Evolutionary conservation across 2,329 filamentous ascomycete genomes (phyloP).

Genomic region (Ophiosphaerella herpotricha): DNA sequence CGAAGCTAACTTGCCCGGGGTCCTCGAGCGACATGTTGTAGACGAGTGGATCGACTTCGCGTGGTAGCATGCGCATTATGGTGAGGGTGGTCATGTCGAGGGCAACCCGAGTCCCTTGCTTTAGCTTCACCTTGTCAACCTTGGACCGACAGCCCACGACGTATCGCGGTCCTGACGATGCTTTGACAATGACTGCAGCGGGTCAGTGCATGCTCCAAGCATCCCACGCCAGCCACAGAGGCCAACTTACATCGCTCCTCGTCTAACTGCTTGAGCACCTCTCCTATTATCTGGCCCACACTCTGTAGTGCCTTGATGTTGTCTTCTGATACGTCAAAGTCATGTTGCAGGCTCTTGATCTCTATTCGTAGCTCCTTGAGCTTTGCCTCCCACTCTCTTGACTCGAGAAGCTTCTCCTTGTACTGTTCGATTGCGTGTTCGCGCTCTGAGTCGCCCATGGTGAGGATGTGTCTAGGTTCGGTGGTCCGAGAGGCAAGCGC

Average conservation of each 20-base stretch:
- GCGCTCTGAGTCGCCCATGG: conserved; percentile 53
- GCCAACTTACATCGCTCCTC: conserved; percentile 87
- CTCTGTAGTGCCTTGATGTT: conserved; percentile 99
- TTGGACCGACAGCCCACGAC: conserved; percentile 98
- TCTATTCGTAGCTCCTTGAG: conserved; percentile 91
- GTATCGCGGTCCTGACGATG: conserved; percentile 94
- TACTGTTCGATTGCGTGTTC: conserved; percentile 58
- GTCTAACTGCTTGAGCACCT: conserved; percentile 97
- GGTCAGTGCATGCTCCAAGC: conserved; percentile 12
- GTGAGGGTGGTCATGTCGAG: conserved; percentile 99
- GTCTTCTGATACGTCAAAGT: conserved; percentile 96
- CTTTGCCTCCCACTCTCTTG: conserved; percentile 98
- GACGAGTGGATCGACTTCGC: conserved; percentile 96
- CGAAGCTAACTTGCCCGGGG: conserved; percentile 96
- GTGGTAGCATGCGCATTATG: conserved; percentile 99
- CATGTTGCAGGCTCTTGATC: conserved; percentile 92
- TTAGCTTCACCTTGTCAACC: conserved; percentile 95
- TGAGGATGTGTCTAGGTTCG: conserved; percentile 12
- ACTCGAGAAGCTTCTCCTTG: conserved; percentile 72
- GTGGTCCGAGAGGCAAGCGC: conserved; percentile 20
- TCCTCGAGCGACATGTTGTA: conserved; percentile 99
- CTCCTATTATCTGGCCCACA: conserved; percentile 98
- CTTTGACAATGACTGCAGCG: conserved; percentile 88
- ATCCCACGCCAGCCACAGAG: neutral
- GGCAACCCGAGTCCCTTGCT: conserved; percentile 96